Evolutionary conservation across 2,329 filamentous ascomycete genomes (phyloP), one percentile per base, ranked within the genome.

Genomic region (Triangularia verruculosa): DNA sequence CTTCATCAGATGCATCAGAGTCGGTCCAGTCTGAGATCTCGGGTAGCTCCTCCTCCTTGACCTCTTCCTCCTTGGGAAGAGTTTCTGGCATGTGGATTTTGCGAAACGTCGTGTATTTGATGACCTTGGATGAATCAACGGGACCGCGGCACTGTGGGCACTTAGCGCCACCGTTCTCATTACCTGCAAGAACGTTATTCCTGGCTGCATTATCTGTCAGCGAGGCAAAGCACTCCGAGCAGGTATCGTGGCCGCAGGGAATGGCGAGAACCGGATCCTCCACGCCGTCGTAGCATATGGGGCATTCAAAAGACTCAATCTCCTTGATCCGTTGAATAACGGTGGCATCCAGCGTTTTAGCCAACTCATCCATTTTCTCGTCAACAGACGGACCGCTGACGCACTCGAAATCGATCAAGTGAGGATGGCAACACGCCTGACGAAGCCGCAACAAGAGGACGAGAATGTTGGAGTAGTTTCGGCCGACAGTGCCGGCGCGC

Each of bases 191-290:
- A 51, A 89, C 77, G 65, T 79, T 80, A 15, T 79, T 79, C 61
- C 81, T 78, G 1, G 81, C 76, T 3, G 87, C 76, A 52, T 78
- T 86, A 66, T 92, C 90, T 0, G 82, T 82, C 55, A 96, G 82
- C 61, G 83, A 86, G 5, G 86, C 82, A 65, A 95, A 87, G 72
- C 93, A 97, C 66, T 93, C 89, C 0, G 83, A 79, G 75, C 93
- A 97, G 24, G 87, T 87, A 64, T 89, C 86, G 72, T 97, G 93
- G 1, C 93, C 93, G 71, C 93, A 97, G 1, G 92, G 92, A 59
- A 92, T 81, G 74, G 93, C 89, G 67, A 96, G 91, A 2, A 85
- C 85, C 0, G 91, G 90, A 66, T 93, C 93, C 13, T 84, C 81
- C 6, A 89, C 86, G 2, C 82, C 87, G 70, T 97, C 93, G 64